Base-by-base conservation (phyloP, 2,329 filamentous ascomycete genomes). In the Aciculosporium take region DNA sequence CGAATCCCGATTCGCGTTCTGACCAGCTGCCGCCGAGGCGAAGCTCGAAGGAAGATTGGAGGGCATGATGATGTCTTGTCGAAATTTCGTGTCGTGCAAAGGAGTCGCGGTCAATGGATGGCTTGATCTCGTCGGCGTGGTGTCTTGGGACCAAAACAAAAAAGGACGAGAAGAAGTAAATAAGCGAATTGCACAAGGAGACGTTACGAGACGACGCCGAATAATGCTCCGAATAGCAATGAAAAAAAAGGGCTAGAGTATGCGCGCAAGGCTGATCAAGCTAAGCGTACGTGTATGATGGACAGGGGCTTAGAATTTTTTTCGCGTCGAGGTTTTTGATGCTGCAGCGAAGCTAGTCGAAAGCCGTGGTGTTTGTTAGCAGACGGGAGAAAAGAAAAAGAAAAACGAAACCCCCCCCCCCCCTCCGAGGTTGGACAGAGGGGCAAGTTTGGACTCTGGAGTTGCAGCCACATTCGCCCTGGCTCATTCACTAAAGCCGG, bases 21-120 rank as follows among this genome's bases (percentile, higher is more conserved):
- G 81, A 62, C 82, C 82, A 59, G 83, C 82, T 52, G 83, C 83
- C 55, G 83, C 83, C 58, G 83, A 86, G 60, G 83, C 83, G 66
- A 88, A 88, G 71, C 81, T 87, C 53, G 83, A 85, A 55, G 81
- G 79, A 62, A 86, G 74, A 67, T 82, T 79, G 60, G 79, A 76
- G 67, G 81, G 75, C 81, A 86, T 71, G 45, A 48, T 62, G 37
- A 45, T 44, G 21, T n/a, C 21, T 17, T 25, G 27, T 15, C 31
- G 29, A 23, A 25, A 33, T 31, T 30, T n/a, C n/a, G 30, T 40
- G 39, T 39, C 36, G 27, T 37, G 39, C 15, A 24, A 20, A 29
- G 25, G 29, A 21, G 28, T 45, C 37, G 40, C 37, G 35, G 18
- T 21, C 33, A 30, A 28, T 23, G 21, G 42, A 24, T 29, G 37